phyloP scores from a whole-genome alignment of 306 rosid species.

The Sicyos baderoa region DNA sequence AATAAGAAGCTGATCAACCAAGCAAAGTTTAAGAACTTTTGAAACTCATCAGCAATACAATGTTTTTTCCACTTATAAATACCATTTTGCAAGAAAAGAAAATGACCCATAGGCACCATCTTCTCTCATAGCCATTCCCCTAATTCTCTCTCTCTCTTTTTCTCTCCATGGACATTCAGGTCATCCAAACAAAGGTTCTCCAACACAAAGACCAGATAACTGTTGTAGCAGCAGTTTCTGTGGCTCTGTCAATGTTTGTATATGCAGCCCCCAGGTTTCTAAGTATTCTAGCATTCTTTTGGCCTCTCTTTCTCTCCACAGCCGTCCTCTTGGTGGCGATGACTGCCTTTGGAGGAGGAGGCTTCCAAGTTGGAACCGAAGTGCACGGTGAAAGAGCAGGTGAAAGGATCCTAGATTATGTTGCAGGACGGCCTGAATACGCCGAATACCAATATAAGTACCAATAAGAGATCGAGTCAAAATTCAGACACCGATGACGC shows the following conservation, averaged over 20 bases:
- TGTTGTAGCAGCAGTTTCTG: conserved; percentile 38
- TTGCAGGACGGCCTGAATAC: conserved; percentile 40
- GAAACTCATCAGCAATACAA: neutral
- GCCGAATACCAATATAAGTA: conserved; percentile 12
- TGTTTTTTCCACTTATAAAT: conserved; percentile 1
- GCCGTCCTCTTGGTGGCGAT: conserved; percentile 46
- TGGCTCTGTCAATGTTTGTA: conserved; percentile 33
- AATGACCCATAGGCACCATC: neutral
- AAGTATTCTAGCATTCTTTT: conserved; percentile 53
- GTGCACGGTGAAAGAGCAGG: conserved; percentile 49
- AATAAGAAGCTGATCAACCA: conserved; percentile 7
- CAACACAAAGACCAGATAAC: conserved; percentile 51
- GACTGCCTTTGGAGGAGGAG: conserved; percentile 56
- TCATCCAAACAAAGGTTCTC: conserved; percentile 43
- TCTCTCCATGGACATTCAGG: conserved; percentile 42
- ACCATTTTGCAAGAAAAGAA: neutral
- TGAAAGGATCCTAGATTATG: conserved; percentile 62
- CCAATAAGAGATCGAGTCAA: neutral
- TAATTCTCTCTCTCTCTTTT: neutral
- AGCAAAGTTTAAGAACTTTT: conserved; percentile 12
- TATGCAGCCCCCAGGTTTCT: conserved; percentile 57
- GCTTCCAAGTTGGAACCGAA: conserved; percentile 43
- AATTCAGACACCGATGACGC: neutral
- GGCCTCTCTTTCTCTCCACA: conserved; percentile 84
- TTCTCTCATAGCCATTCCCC: neutral